These are phyloP conservation scores for Penicillium bovifimosum DNA, from an alignment of 495 filamentous ascomycete genomes.

Conservation along the genomic window DNA sequence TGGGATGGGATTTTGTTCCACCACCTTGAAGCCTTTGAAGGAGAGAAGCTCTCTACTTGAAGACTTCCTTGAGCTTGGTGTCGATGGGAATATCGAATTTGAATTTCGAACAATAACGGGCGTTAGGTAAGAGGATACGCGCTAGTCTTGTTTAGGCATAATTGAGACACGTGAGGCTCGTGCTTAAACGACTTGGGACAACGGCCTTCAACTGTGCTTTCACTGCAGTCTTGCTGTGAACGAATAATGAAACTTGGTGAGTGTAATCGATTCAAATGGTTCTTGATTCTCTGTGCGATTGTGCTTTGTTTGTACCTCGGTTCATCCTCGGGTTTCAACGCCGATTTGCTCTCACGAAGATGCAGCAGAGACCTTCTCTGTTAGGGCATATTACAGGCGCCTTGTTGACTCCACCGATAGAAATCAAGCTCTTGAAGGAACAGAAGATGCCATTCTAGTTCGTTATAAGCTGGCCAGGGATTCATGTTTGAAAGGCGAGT, in stretches of 20 bases:
- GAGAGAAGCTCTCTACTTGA: constrained; percentile 1
- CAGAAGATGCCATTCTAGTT: too few relatives aligned
- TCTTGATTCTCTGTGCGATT: not conserved
- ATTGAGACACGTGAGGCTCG: constrained; percentile 8
- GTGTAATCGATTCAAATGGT: not conserved
- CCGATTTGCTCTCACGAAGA: not conserved
- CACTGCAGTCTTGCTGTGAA: too few relatives aligned
- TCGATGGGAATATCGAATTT: constrained; percentile 10
- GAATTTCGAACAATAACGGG: constrained; percentile 12
- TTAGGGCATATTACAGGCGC: not conserved
- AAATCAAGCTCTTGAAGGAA: too few relatives aligned
- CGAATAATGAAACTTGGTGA: too few relatives aligned
- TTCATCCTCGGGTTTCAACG: not conserved
- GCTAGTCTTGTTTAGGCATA: constrained; percentile 10
- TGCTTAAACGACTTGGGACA: not conserved
- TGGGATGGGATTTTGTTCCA: not conserved
- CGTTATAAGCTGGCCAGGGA: too few relatives aligned
- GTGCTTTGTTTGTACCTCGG: constrained; percentile 1
- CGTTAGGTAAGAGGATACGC: constrained; percentile 6
- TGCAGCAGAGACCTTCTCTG: not conserved
- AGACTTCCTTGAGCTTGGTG: not conserved
- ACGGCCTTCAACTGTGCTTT: too few relatives aligned
- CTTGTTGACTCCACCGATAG: not conserved
- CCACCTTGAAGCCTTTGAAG: constrained; percentile 3
- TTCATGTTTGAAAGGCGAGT: too few relatives aligned